phyloP scores from a whole-genome alignment of 2,329 filamentous ascomycete genomes.

The Lasiodiplodia theobromae region DNA sequence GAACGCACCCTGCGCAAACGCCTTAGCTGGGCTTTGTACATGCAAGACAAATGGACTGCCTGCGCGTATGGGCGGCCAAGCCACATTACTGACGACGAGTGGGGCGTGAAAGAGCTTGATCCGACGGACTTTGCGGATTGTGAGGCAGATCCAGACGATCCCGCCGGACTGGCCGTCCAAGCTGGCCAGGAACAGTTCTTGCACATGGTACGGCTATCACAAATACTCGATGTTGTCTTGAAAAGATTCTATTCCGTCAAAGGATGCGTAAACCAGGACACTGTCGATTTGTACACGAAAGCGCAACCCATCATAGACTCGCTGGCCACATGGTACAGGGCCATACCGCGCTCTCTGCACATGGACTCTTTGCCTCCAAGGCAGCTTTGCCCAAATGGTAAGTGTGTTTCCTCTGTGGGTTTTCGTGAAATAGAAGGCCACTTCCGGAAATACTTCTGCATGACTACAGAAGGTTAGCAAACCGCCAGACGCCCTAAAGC shows the following conservation, averaged over 20 bases:
- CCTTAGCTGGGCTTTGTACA: constrained; percentile 69
- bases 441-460: neutral
- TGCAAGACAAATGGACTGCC: constrained; percentile 70
- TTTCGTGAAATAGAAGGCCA: neutral
- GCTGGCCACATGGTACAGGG: constrained; percentile 10
- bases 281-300: constrained; percentile 16
- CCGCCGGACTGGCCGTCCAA: neutral
- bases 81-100: constrained; percentile 60
- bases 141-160: constrained; percentile 19
- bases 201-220: constrained; percentile 20
- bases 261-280: constrained; percentile 20
- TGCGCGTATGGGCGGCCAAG: constrained; percentile 65
- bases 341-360: constrained; percentile 7
- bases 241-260: constrained; percentile 24
- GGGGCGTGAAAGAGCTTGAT: constrained; percentile 38
- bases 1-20: constrained; percentile 68
- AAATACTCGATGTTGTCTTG: constrained; percentile 19
- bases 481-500: neutral
- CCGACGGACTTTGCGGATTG: constrained; percentile 12
- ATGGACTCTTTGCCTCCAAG: constrained; percentile 18
- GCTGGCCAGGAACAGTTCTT: constrained; percentile 21
- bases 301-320: constrained; percentile 21
- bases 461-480: constrained; percentile 1
- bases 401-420: constrained; percentile 6
- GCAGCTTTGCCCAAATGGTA: constrained; percentile 22